Percentiles rank a stretch among this genome's conserved stretches.
Conservation (phyloP, 225 moss, liverwort and hornwort species). For the Lunularia cruciata region DNA sequence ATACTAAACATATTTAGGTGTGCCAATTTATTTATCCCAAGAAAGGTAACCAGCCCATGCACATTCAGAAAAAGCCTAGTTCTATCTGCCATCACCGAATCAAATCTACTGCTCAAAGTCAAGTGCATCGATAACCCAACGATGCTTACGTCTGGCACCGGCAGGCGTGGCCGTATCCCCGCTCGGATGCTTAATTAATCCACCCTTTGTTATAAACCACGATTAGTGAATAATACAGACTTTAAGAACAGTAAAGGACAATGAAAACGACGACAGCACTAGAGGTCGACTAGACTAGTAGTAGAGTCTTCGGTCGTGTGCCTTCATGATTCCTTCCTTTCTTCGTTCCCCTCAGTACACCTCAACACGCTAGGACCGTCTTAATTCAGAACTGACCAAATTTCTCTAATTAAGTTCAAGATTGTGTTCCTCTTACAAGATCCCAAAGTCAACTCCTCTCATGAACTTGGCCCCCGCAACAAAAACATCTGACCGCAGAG, state of each 20-base stretch:
- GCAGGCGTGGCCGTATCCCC: neutral
- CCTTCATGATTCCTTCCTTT: too few relatives aligned
- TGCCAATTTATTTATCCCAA: neutral
- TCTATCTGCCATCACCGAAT: constrained; percentile 1
- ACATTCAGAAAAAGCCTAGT: constrained; percentile 3
- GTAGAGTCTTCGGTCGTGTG: constrained; percentile 7
- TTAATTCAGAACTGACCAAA: neutral
- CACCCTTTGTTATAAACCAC: neutral
- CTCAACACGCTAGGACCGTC: constrained; percentile 9
- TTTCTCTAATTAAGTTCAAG: neutral
- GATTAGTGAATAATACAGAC: neutral
- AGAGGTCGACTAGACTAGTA: neutral
- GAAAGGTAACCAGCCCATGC: neutral
- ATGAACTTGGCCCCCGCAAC: neutral
- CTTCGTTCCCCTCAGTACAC: neutral
- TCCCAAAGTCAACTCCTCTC: neutral
- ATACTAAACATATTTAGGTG: neutral
- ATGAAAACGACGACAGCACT: too few relatives aligned
- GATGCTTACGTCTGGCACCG: neutral
- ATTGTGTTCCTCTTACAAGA: neutral
- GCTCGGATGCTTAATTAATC: neutral
- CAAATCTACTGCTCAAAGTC: constrained; percentile 7
- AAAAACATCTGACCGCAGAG: too few relatives aligned
- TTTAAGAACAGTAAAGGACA: neutral
- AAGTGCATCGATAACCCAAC: constrained; percentile 9